Percentiles rank a stretch among this genome's conserved stretches.
Conservation (phyloP, 73 alveolate genomes). For the Uronychia setigera region DNA sequence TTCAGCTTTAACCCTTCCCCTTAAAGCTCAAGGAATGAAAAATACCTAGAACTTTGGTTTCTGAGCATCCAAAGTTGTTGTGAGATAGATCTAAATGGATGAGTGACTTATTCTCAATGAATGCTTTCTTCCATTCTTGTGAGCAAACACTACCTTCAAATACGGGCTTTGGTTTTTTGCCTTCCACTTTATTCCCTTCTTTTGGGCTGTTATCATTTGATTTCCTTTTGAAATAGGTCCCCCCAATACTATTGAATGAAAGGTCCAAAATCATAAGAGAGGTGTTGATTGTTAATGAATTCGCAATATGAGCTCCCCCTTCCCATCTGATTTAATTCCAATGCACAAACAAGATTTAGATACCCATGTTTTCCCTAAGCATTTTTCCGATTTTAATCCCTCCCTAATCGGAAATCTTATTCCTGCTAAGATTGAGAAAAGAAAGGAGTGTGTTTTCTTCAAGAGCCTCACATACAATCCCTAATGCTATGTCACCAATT, state of each 20-base stretch:
- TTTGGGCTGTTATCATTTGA: no score
- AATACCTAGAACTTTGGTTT: slow-evolving; percentile 36
- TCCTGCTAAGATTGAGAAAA: slow-evolving; percentile 41
- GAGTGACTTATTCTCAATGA: slow-evolving; percentile 35
- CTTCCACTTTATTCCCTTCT: no score
- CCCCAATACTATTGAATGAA: slow-evolving; percentile 49
- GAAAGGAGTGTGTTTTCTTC: slow-evolving; percentile 24
- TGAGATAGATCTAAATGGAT: slow-evolving; percentile 50
- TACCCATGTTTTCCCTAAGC: no score
- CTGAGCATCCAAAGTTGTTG: slow-evolving; percentile 41
- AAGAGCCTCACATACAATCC: slow-evolving; percentile 18
- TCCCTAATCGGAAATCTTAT: no score
- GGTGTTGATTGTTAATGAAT: slow-evolving; percentile 30
- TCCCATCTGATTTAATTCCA: slow-evolving; percentile 17
- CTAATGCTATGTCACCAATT: slow-evolving; percentile 31
- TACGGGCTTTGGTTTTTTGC: no score
- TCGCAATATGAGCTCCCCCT: slow-evolving; percentile 14
- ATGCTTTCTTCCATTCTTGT: slow-evolving; percentile 24
- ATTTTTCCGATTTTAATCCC: no score
- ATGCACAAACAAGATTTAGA: no score
- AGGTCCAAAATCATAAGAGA: slow-evolving; percentile 42
- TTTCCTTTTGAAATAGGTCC: no score
- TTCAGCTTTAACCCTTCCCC: slow-evolving; percentile 53
- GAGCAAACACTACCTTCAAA: neutral
- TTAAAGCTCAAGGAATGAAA: no score